Percentiles rank a stretch among this genome's conserved stretches.
phyloP scores from a whole-genome alignment of 768 basidiomycete genomes.

The Suillus lakei region DNA sequence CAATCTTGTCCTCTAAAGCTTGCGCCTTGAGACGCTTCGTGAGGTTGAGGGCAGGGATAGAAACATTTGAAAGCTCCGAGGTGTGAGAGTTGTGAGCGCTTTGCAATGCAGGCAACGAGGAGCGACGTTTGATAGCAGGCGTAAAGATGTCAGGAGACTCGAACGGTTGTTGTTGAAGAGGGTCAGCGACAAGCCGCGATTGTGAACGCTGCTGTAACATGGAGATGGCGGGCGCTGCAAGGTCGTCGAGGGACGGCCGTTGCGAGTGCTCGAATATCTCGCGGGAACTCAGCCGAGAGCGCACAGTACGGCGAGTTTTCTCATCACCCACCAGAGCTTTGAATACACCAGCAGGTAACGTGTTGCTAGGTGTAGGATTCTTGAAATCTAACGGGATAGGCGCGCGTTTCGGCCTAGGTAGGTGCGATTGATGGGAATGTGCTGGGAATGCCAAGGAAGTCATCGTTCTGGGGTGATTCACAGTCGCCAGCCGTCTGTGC shows the following conservation, averaged over 20 bases:
- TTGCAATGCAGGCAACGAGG: constrained; percentile 61
- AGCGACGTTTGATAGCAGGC: constrained; percentile 51
- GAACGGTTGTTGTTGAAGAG: constrained; percentile 37
- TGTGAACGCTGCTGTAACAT: constrained; percentile 62
- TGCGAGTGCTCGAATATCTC: constrained; percentile 74
- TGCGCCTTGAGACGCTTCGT: constrained; percentile 62
- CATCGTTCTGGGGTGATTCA: constrained; percentile 22
- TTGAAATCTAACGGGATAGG: constrained; percentile 84
- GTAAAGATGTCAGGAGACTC: constrained; percentile 48
- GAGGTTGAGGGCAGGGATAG: constrained; percentile 53
- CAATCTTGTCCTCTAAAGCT: constrained; percentile 64
- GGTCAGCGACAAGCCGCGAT: constrained; percentile 62
- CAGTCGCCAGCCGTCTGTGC: constrained; percentile 13
- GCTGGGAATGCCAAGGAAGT: constrained; percentile 4
- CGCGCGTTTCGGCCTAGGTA: constrained; percentile 59
- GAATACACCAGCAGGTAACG: constrained; percentile 85
- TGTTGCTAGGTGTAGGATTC: constrained; percentile 66
- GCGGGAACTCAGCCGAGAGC: constrained; percentile 74
- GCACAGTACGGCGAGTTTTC: constrained; percentile 70
- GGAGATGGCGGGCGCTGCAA: constrained; percentile 67
- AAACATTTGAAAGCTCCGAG: constrained; percentile 50
- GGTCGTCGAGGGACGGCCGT: constrained; percentile 79
- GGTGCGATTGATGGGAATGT: constrained; percentile 19
- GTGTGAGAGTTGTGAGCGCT: constrained; percentile 46
- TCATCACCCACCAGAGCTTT: constrained; percentile 77